Conservation (phyloP, 2,329 filamentous ascomycete genomes). For the Neurospora sp. region DNA sequence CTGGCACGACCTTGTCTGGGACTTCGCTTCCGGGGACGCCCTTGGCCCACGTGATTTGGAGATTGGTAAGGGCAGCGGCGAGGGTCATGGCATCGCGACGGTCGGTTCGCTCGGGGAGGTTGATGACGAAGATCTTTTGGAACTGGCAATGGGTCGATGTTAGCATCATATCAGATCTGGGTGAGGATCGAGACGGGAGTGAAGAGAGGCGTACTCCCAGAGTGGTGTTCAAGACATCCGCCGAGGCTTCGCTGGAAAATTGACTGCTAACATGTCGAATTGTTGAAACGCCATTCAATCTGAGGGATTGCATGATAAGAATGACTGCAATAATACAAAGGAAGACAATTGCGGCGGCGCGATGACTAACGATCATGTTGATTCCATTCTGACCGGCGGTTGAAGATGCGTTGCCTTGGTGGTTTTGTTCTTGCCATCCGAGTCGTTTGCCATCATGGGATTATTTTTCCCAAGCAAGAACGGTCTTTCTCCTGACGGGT, state of each 20-base stretch:
- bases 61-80: constrained; percentile 33
- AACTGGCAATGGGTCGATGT: constrained; percentile 28
- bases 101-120: constrained; percentile 39
- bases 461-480: no score
- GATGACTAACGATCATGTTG: constrained; percentile 8
- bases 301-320: constrained; percentile 1
- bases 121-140: constrained; percentile 42
- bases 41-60: constrained; percentile 36
- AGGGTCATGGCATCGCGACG: constrained; percentile 40
- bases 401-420: background rate
- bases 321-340: constrained; percentile 1
- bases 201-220: constrained; percentile 7
- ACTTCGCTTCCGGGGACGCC: constrained; percentile 32
- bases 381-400: background rate
- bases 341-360: background rate
- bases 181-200: background rate
- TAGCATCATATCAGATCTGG: no score
- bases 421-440: background rate
- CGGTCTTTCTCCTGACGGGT: no score
- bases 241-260: background rate
- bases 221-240: constrained; percentile 10
- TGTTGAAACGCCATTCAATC: background rate
- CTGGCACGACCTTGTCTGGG: constrained; percentile 26
- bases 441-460: background rate
- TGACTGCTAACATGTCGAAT: constrained; percentile 3